phyloP scores from a whole-genome alignment of 2,329 filamentous ascomycete species.

The Fusarium bactridioides region DNA sequence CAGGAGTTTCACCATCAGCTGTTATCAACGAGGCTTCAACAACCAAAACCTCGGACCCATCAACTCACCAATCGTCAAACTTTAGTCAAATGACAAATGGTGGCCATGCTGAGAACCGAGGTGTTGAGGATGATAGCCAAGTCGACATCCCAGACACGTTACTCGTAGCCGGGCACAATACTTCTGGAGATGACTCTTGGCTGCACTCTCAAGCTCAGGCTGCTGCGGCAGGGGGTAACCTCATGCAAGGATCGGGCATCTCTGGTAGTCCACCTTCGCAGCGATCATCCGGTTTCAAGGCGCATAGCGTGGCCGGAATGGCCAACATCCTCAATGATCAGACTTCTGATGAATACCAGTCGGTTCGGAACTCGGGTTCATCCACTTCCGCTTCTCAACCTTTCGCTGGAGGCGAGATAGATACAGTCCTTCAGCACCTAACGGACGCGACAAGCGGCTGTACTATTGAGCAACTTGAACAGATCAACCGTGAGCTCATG shows the following conservation, averaged over 20 bases:
- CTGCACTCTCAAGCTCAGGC: constrained; percentile 65
- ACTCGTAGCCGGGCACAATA: constrained; percentile 54
- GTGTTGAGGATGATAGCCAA: constrained; percentile 45
- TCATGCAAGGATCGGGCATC: constrained; percentile 36
- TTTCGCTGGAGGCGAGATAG: constrained; percentile 60
- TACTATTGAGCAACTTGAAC: constrained; percentile 92
- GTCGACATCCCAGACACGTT: constrained; percentile 65
- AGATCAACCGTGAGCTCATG: constrained; percentile 91
- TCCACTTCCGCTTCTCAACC: constrained; percentile 57
- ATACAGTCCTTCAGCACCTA: constrained; percentile 68
- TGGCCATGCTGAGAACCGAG: constrained; percentile 56
- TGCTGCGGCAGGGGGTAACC: constrained; percentile 54
- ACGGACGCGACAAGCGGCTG: constrained; percentile 76
- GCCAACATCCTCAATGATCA: constrained; percentile 53
- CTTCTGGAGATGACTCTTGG: constrained; percentile 64
- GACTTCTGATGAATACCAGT: constrained; percentile 46
- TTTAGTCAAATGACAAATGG: constrained; percentile 78
- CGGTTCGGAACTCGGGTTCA: constrained; percentile 44
- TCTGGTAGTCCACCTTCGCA: constrained; percentile 50
- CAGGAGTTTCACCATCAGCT: constrained; percentile 65
- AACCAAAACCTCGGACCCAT: constrained; percentile 85
- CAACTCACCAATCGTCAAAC: constrained; percentile 67
- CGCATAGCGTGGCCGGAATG: constrained; percentile 39
- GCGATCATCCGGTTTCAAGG: constrained; percentile 46
- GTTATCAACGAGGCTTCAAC: constrained; percentile 87